These are phyloP conservation scores for Trypanosoma avium DNA, from an alignment of 208 protist genomes.

Conservation along the genomic window DNA sequence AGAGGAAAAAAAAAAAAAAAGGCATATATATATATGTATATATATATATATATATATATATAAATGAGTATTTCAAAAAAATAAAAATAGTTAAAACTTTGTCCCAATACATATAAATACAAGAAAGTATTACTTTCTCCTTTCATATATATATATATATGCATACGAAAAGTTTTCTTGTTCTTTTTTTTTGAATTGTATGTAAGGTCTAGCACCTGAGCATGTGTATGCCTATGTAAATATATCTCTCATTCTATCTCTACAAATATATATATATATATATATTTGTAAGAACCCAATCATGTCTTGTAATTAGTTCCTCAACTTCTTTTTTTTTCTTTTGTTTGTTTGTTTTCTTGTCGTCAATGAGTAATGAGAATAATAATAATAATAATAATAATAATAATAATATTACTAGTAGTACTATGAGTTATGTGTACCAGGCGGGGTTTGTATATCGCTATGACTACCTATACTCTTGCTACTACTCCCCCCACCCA, in stretches of 20 bases:
- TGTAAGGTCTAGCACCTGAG: too few relatives aligned
- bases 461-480: neutral
- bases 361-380: slow-evolving; percentile 5
- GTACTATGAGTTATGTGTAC: neutral
- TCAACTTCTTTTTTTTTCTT: slow-evolving; percentile 4
- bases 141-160: too few relatives aligned
- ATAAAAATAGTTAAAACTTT: too few relatives aligned
- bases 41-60: slow-evolving; percentile 21
- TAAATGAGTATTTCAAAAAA: too few relatives aligned
- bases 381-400: slow-evolving; percentile 16
- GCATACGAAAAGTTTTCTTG: too few relatives aligned
- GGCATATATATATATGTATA: neutral
- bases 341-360: slow-evolving; percentile 4
- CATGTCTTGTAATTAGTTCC: neutral
- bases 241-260: too few relatives aligned
- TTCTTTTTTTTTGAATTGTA: too few relatives aligned
- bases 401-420: neutral
- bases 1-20: neutral
- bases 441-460: neutral
- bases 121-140: too few relatives aligned
- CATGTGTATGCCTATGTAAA: neutral
- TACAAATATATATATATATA: slow-evolving; percentile 20
- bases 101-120: too few relatives aligned
- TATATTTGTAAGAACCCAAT: neutral
- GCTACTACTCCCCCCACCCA: neutral